Evolutionary conservation across 495 filamentous ascomycete species (phyloP).

Genomic region (Penicillium waksmanii): DNA sequence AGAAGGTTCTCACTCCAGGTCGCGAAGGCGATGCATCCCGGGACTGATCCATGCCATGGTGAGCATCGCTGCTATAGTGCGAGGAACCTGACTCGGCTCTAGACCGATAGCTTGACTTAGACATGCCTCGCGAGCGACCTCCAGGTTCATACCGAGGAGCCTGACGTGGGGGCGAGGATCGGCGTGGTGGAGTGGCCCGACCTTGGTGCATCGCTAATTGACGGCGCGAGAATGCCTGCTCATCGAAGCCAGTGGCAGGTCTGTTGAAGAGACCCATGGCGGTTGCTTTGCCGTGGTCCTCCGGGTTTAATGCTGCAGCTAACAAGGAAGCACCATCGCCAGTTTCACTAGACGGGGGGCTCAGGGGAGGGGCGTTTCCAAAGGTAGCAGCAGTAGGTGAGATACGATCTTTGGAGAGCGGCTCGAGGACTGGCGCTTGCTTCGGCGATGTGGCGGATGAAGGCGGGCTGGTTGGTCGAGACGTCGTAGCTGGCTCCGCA

Average conservation of each 20-base stretch:
- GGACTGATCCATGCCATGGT: constrained; percentile 32
- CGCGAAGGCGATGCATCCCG: constrained; percentile 36
- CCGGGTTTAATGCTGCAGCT: constrained; percentile 65
- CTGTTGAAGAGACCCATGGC: constrained; percentile 85
- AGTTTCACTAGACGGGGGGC: constrained; percentile 72
- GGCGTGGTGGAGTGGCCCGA: constrained; percentile 47
- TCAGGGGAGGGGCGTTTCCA: constrained; percentile 64
- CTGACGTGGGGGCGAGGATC: constrained; percentile 38
- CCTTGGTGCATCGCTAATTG: constrained; percentile 79
- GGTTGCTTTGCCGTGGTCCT: constrained; percentile 83
- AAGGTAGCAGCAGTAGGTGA: constrained; percentile 34
- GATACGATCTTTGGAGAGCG: constrained; percentile 26
- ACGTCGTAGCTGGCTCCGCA: constrained; percentile 36
- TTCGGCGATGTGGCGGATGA: constrained; percentile 44
- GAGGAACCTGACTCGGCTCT: constrained; percentile 51
- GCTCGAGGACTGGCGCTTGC: constrained; percentile 28
- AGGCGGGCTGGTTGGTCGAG: constrained; percentile 57
- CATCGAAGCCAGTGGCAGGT: constrained; percentile 74
- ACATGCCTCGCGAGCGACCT: constrained; percentile 43
- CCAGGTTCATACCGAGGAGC: constrained; percentile 36
- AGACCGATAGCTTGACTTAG: constrained; percentile 48
- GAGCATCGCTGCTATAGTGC: constrained; percentile 45
- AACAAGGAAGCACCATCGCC: constrained; percentile 61
- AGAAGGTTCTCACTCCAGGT: constrained; percentile 42
- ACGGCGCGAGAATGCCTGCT: constrained; percentile 80